These are phyloP conservation scores for Candida alai DNA, from an alignment of 805 yeast species.

Conservation along the genomic window DNA sequence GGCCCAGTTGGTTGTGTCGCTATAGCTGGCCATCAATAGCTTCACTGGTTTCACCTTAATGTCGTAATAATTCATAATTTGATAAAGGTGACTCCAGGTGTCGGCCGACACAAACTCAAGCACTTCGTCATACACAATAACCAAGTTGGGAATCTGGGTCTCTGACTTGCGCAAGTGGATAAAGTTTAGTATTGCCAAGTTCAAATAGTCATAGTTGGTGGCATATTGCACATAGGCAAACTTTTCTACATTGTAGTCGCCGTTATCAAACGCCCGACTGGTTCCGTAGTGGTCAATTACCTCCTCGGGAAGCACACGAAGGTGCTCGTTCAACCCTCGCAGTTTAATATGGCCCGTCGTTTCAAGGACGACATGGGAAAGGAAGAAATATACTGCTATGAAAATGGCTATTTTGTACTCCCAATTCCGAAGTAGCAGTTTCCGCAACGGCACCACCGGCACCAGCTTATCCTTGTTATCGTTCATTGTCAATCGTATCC, in stretches of 20 bases:
- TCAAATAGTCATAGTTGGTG: slow-evolving; percentile 47
- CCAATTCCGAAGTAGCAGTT: slow-evolving; percentile 17
- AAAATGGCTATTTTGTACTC: slow-evolving; percentile 20
- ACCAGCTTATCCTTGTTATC: no score
- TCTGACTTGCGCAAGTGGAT: slow-evolving; percentile 28
- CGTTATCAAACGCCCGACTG: slow-evolving; percentile 2
- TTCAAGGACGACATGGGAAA: slow-evolving; percentile 17
- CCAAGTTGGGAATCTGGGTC: slow-evolving; percentile 42
- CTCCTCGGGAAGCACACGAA: slow-evolving; percentile 22
- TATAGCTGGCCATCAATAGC: slow-evolving; percentile 10
- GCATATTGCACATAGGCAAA: slow-evolving; percentile 62
- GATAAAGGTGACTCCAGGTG: slow-evolving; percentile 12
- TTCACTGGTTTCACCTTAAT: slow-evolving; percentile 26
- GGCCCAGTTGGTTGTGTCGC: slow-evolving; percentile 37
- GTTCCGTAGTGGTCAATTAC: slow-evolving; percentile 15
- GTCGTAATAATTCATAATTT: slow-evolving; percentile 14
- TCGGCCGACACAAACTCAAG: slow-evolving; percentile 12
- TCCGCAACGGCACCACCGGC: slow-evolving; percentile 1
- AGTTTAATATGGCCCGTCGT: slow-evolving; percentile 10
- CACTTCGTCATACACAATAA: slow-evolving; percentile 35
- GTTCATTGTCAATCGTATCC: slow-evolving; percentile 1
- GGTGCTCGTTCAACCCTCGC: slow-evolving; percentile 13
- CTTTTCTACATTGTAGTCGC: slow-evolving; percentile 14
- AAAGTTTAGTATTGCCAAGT: slow-evolving; percentile 48
- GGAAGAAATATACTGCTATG: slow-evolving; percentile 17